Percentiles rank a stretch among this genome's conserved stretches.
phyloP scores from a whole-genome alignment of 73 alveolate genomes.

The Effrenium voratum region DNA sequence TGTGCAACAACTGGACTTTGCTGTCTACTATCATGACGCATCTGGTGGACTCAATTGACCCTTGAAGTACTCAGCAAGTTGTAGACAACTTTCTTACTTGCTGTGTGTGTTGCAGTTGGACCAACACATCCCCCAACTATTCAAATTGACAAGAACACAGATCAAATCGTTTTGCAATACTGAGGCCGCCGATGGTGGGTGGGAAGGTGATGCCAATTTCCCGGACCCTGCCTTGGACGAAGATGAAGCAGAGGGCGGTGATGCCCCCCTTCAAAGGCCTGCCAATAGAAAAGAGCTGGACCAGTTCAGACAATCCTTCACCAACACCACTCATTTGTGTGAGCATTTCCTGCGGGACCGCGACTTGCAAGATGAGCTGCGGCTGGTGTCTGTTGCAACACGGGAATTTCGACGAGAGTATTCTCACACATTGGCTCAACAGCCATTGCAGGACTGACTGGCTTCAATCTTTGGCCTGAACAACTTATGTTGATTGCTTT shows the following conservation, averaged over 20 bases:
- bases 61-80: background rate
- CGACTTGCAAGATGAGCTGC: background rate
- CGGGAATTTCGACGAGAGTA: background rate
- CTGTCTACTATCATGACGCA: background rate
- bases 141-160: background rate
- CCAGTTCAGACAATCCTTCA: background rate
- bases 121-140: background rate
- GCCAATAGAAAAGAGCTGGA: background rate
- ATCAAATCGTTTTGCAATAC: background rate
- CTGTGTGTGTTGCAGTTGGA: background rate
- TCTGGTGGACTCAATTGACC: background rate
- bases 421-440: background rate
- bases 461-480: too few relatives aligned
- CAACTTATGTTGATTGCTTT: too few relatives aligned
- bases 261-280: background rate
- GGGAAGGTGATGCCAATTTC: background rate
- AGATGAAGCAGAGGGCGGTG: background rate
- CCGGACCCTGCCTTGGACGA: background rate
- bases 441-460: too few relatives aligned
- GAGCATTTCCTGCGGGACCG: background rate
- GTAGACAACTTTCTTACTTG: background rate
- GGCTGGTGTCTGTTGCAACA: background rate
- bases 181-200: background rate
- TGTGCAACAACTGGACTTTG: conserved; percentile 2
- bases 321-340: background rate